Percentiles rank a stretch among this genome's conserved stretches.
phyloP scores from a whole-genome alignment of 2,329 filamentous ascomycete genomes.

The Hypoxylon sp. region DNA sequence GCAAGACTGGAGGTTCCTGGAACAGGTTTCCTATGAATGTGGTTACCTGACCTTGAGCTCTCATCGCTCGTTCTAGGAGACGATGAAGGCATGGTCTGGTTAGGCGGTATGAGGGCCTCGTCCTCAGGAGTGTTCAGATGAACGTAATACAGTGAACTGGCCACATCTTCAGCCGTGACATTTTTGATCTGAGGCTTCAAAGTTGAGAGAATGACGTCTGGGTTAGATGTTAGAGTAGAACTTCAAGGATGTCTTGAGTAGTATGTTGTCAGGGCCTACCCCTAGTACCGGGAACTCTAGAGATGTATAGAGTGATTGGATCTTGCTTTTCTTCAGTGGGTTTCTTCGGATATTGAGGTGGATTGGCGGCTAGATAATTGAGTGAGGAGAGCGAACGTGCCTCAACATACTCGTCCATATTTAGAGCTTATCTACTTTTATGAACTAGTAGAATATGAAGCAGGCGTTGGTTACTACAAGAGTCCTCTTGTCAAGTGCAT shows the following conservation, averaged over 20 bases:
- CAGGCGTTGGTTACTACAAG: slow-evolving; percentile 10
- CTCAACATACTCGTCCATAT: slow-evolving; percentile 69
- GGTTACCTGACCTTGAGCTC: slow-evolving; percentile 53
- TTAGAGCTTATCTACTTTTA: slow-evolving; percentile 8
- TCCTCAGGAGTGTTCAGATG: slow-evolving; percentile 79
- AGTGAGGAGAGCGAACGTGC: slow-evolving; percentile 86
- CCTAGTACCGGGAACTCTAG: slow-evolving; percentile 90
- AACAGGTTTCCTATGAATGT: slow-evolving; percentile 67
- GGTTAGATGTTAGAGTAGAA: slow-evolving; percentile 35
- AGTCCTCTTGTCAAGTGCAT: slow-evolving; percentile 7
- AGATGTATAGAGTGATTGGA: slow-evolving; percentile 88
- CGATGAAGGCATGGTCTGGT: slow-evolving; percentile 49
- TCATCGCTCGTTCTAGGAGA: slow-evolving; percentile 61
- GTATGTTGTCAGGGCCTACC: slow-evolving; percentile 64
- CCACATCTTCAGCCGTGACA: slow-evolving; percentile 88
- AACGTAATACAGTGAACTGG: slow-evolving; percentile 90
- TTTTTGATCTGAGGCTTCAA: slow-evolving; percentile 90
- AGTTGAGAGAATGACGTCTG: slow-evolving; percentile 92
- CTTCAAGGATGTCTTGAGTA: slow-evolving; percentile 26
- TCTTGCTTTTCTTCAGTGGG: slow-evolving; percentile 77
- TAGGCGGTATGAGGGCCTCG: slow-evolving; percentile 52
- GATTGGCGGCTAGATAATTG: slow-evolving; percentile 85
- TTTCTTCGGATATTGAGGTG: slow-evolving; percentile 86
- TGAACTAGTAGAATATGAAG: slow-evolving; percentile 1
- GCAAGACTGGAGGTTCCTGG: slow-evolving; percentile 46